phyloP scores from a whole-genome alignment of 1,139 yeast genomes.

The Saccharomycopsis hybrid region DNA sequence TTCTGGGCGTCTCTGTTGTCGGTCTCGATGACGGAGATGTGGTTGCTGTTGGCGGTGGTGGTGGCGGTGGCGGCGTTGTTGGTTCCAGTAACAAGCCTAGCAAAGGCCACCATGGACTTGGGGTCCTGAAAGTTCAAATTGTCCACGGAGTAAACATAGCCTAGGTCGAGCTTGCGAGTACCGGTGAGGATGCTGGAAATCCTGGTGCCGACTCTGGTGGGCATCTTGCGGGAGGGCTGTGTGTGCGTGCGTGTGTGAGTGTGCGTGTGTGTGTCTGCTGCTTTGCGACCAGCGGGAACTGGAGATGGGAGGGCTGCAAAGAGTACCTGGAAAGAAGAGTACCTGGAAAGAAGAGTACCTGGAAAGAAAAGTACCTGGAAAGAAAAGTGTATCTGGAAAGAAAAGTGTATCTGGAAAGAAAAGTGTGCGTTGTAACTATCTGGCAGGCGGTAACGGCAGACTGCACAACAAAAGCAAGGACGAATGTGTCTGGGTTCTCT shows the following conservation, averaged over 20 bases:
- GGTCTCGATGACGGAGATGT: background rate
- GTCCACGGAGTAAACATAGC: conserved; percentile 15
- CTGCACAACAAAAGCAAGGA: too few relatives aligned
- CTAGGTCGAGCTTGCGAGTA: conserved; percentile 8
- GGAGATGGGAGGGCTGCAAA: too few relatives aligned
- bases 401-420: too few relatives aligned
- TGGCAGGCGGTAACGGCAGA: too few relatives aligned
- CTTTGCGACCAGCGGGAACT: conserved; percentile 11
- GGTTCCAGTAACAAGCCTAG: conserved; percentile 8
- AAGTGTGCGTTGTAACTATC: too few relatives aligned
- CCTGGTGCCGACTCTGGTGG: conserved; percentile 13
- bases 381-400: too few relatives aligned
- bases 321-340: too few relatives aligned
- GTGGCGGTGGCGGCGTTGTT: background rate
- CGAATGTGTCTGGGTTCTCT: too few relatives aligned
- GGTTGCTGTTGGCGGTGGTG: background rate
- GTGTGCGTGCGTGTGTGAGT: conserved; percentile 6
- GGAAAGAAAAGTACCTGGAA: too few relatives aligned
- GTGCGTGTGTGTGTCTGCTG: conserved; percentile 6
- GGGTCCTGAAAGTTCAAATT: conserved; percentile 29
- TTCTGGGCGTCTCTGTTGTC: background rate
- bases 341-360: too few relatives aligned
- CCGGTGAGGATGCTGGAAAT: conserved; percentile 17
- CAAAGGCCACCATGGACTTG: conserved; percentile 29
- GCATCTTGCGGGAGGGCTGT: conserved; percentile 5